Base-by-base conservation (phyloP, 2,329 filamentous ascomycete genomes). In the Zalaria obscura region DNA sequence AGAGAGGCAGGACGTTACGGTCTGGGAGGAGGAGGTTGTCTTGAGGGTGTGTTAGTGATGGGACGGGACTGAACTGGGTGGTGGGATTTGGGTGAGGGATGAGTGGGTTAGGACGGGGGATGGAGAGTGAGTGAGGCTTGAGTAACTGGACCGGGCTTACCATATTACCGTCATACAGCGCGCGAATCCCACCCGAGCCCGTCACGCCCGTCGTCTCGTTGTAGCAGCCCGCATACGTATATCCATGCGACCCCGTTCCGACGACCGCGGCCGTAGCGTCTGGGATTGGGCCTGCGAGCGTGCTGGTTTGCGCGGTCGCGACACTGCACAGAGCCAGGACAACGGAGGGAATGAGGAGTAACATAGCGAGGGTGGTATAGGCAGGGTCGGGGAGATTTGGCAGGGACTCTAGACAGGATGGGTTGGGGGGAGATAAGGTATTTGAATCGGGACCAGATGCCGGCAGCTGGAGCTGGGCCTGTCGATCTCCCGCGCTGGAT, bases 181-280 rank as follows among this genome's bases (percentile, higher is more conserved):
- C 70, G 50, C 63, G 65, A 38, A 45, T 53, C 37, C 60, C 59
- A 27, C 60, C 60, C 9, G 70, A 51, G 33, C 60, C 59, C 3
- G 42, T 25, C 27, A 52, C 37, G 9, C 44, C 41, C n/a, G 63
- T 67, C 2, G 73, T 75, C 52, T 78, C 74, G 49, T 74, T 73
- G 59, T 60, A 76, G 60, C 75, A 78, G 42, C 74, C 74, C n/a
- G 57, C 53, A 56, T 76, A 76, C 10, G 41, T 47, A 58, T 74
- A 76, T 35, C 52, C 51, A 10, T 41, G 32, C 5, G 35, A 25
- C 27, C 47, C 44, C 8, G 42, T 26, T n/a, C 37, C 42, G 7
- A 38, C 5, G 48, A 36, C 7, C 46, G 53, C 35, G 47, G 53
- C 48, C 26, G 53, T 25, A 3, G 48, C 47, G 9, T 55, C 51